Percentiles rank a stretch among this genome's conserved stretches.
Evolutionary conservation across 2,329 filamentous ascomycete species (phyloP).

Genomic region (Ambrosiella beaveri): DNA sequence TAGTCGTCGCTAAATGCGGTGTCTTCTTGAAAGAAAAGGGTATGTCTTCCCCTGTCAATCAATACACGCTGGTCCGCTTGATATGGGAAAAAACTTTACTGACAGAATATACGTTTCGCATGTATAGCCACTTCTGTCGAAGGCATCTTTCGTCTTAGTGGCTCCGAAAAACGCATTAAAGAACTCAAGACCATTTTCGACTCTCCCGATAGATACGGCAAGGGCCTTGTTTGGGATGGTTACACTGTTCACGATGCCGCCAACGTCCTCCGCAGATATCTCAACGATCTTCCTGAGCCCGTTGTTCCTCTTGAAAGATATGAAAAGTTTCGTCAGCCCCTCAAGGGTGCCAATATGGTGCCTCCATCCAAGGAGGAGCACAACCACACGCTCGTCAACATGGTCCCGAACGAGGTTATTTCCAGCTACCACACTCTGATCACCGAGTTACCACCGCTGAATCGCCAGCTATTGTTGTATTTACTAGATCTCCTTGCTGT

Average conservation of each 20-base stretch:
- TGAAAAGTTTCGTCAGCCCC: constrained; percentile 71
- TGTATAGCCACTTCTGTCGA: constrained; percentile 72
- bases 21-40: constrained; percentile 97
- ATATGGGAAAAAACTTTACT: too few relatives aligned
- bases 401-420: constrained; percentile 53
- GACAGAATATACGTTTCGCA: too few relatives aligned
- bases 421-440: constrained; percentile 74
- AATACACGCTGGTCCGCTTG: neutral
- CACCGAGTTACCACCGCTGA: constrained; percentile 78
- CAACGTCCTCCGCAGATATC: constrained; percentile 85
- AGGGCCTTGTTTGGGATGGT: constrained; percentile 89
- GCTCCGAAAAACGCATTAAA: constrained; percentile 96
- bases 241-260: constrained; percentile 98
- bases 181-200: constrained; percentile 85
- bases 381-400: constrained; percentile 50
- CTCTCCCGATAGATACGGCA: constrained; percentile 87
- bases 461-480: constrained; percentile 84
- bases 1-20: constrained; percentile 94
- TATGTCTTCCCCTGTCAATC: constrained; percentile 23
- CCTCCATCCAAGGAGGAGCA: constrained; percentile 52
- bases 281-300: constrained; percentile 90
- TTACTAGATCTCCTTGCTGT: constrained; percentile 91
- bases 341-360: constrained; percentile 55
- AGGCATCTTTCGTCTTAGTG: constrained; percentile 89
- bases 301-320: constrained; percentile 93